A percentile compares a stretch with the other conserved stretches of the same genome.
Evolutionary conservation across 352 stramenopile genomes (phyloP).

Genomic region (Globisporangium barbulae): DNA sequence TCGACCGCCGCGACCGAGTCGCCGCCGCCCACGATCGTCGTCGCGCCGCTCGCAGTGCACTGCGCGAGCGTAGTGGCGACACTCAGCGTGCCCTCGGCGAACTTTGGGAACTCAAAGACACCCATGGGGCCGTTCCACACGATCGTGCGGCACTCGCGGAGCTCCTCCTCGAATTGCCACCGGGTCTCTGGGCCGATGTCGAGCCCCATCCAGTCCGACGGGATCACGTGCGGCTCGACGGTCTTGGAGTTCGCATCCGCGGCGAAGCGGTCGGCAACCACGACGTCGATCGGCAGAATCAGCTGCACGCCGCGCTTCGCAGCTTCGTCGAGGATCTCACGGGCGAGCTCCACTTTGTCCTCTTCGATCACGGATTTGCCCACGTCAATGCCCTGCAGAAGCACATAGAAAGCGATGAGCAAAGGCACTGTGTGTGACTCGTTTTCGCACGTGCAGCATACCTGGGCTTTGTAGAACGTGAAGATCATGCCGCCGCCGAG

Average conservation of each 20-base stretch:
- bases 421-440: not conserved
- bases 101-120: slow-evolving; percentile 97
- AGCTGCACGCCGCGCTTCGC: slow-evolving; percentile 87
- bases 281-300: slow-evolving; percentile 91
- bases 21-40: slow-evolving; percentile 92
- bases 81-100: slow-evolving; percentile 92
- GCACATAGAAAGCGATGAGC: not conserved
- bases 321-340: slow-evolving; percentile 89
- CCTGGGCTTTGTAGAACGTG: slow-evolving; percentile 96
- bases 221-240: slow-evolving; percentile 84
- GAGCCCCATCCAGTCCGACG: slow-evolving; percentile 95
- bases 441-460: slow-evolving; percentile 1
- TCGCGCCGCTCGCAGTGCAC: slow-evolving; percentile 75
- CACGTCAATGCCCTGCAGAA: slow-evolving; percentile 83
- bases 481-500: slow-evolving; percentile 97
- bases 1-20: slow-evolving; percentile 96
- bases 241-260: slow-evolving; percentile 59
- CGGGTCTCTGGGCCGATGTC: slow-evolving; percentile 71
- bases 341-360: slow-evolving; percentile 91
- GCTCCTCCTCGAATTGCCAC: slow-evolving; percentile 67
- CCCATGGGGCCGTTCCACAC: slow-evolving; percentile 97
- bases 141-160: slow-evolving; percentile 91
- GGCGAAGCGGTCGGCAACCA: slow-evolving; percentile 91
- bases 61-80: slow-evolving; percentile 92
- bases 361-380: slow-evolving; percentile 95